Evolutionary conservation across 768 basidiomycete species (phyloP), one percentile per base, ranked within the genome.

Genomic region (Pleurotus pulmonarius): DNA sequence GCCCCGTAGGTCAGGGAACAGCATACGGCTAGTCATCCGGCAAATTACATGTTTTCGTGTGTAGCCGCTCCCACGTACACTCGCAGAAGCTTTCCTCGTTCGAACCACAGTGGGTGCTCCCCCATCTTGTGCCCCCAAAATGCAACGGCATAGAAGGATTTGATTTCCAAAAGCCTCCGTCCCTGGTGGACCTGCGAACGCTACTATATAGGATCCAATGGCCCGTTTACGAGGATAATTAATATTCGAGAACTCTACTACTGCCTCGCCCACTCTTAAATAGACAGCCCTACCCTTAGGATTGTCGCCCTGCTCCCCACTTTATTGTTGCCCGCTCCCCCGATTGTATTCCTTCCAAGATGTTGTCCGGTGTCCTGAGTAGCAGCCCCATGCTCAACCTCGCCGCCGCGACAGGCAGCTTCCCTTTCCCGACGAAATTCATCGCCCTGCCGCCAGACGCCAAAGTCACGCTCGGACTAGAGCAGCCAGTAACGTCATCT

Each of bases 351-450:
- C 29, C 16, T 34, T 15, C n/a, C 39, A 24, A 4, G 8, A 53
- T 53, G 51, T 20, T 47, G 16, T 60, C 61, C 58, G 57, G 58
- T 37, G 38, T 60, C 20, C 20, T 56, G 44, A 65, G 62, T 15
- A 64, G 56, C 48, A 56, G 61, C 3, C 69, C 74, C 4, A 68
- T 66, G 15, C 40, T 78, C 39, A 67, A 65, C 48, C 67, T 77
- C 54, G 56, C 66, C n/a, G 65, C 75, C 16, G 67, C 67, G 13
- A n/a, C 63, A 12, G 61, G 56, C 43, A 74, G 75, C 61, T 76
- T 72, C 59, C 70, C 74, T 26, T 71, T 70, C 51, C 65, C 71
- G 25, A 38, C 68, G 9, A 79, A 78, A 57, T 67, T 69, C 22
- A 59, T 80, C 5, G 56, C 66, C 0, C 65, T 80, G 40, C 55